A percentile compares a stretch with the other conserved stretches of the same genome.
phyloP scores from a whole-genome alignment of 2,329 filamentous ascomycete species.

The Claviceps sp. region DNA sequence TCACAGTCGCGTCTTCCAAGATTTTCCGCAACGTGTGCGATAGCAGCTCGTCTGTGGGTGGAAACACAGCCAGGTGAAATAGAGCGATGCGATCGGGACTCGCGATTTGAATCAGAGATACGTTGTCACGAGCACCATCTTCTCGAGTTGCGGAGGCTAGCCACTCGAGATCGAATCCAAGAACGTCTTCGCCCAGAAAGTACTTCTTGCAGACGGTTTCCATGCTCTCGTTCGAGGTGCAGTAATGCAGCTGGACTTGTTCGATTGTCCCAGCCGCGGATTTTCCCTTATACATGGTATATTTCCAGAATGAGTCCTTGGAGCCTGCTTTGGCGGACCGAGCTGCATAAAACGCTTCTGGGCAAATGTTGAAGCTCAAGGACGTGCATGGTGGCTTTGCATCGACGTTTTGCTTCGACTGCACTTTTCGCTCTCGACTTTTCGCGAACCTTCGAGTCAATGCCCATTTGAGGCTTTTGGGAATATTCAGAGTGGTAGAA shows the following conservation, averaged over 20 bases:
- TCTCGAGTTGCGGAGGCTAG: slow-evolving; percentile 32
- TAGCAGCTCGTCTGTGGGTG: slow-evolving; percentile 43
- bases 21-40: slow-evolving; percentile 56
- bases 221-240: slow-evolving; percentile 50
- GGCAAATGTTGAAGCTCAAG: slow-evolving; percentile 18
- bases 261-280: slow-evolving; percentile 26
- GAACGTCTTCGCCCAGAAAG: slow-evolving; percentile 53
- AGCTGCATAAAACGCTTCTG: slow-evolving; percentile 25
- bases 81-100: slow-evolving; percentile 63
- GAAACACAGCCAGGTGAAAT: slow-evolving; percentile 63
- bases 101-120: slow-evolving; percentile 75
- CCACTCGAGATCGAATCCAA: slow-evolving; percentile 95
- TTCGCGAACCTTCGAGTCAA: neutral
- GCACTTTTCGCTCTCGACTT: no score
- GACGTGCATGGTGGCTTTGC: slow-evolving; percentile 14
- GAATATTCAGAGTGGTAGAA: neutral
- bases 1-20: slow-evolving; percentile 55
- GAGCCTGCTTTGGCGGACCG: slow-evolving; percentile 30
- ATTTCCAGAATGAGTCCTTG: slow-evolving; percentile 50
- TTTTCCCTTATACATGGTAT: slow-evolving; percentile 50
- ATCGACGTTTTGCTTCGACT: no score
- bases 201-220: slow-evolving; percentile 50
- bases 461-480: neutral
- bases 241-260: slow-evolving; percentile 63
- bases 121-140: slow-evolving; percentile 47